Conservation (phyloP, 2,329 filamentous ascomycete species). For the Pezicula carpinea region DNA sequence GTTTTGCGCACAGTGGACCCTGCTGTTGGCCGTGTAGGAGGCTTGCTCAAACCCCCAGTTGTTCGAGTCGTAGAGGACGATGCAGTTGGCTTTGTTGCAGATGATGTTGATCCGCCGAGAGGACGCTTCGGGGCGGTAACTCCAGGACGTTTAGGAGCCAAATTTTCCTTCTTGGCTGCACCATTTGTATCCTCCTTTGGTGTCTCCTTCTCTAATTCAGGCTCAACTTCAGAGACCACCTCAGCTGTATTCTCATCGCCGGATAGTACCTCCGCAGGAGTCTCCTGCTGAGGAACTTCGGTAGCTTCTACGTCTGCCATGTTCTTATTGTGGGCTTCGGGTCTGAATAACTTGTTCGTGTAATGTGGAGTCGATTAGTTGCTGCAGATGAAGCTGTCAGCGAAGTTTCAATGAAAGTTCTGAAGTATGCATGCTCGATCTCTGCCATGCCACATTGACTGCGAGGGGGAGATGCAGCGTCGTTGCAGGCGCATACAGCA, state of each 20-base stretch:
- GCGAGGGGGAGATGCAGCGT: neutral
- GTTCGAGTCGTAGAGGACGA: constrained; percentile 21
- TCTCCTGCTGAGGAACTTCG: constrained; percentile 16
- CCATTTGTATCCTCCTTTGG: constrained; percentile 21
- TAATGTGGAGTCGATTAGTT: constrained; percentile 4
- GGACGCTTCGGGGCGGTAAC: constrained; percentile 22
- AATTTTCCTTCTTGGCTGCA: constrained; percentile 26
- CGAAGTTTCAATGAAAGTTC: constrained; percentile 6
- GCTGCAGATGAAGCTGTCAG: constrained; percentile 10
- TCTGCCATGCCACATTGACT: constrained; percentile 5
- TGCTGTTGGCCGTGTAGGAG: constrained; percentile 25
- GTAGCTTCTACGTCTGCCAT: constrained; percentile 26
- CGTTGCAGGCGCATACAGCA: neutral
- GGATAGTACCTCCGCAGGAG: constrained; percentile 11
- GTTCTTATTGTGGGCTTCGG: constrained; percentile 5
- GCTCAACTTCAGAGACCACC: constrained; percentile 22
- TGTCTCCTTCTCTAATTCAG: constrained; percentile 24
- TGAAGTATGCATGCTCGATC: constrained; percentile 2
- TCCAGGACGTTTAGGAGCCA: constrained; percentile 21
- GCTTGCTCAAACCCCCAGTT: constrained; percentile 28
- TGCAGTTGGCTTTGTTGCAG: constrained; percentile 20
- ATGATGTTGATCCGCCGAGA: constrained; percentile 18
- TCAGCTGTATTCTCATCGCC: constrained; percentile 23
- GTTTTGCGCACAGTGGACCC: constrained; percentile 24
- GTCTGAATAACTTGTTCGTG: constrained; percentile 2